Conservation (phyloP, 108 stramenopile genomes). For the Cyclostephanos tholiformis region DNA sequence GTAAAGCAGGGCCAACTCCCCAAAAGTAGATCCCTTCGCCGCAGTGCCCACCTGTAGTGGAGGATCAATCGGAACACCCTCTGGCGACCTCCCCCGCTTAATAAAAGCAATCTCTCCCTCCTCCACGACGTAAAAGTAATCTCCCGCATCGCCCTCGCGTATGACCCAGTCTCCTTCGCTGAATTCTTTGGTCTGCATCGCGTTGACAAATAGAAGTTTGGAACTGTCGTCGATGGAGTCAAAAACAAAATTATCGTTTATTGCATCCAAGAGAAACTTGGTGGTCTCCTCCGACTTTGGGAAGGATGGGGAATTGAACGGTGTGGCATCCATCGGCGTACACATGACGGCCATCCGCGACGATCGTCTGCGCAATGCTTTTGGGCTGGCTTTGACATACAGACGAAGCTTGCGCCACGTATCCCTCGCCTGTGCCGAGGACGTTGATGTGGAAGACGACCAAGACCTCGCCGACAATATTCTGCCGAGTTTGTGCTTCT, state of each 20-base stretch:
- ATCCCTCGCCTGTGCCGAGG: background rate
- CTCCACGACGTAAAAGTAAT: conserved; percentile 79
- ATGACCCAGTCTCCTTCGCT: conserved; percentile 67
- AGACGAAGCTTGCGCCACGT: background rate
- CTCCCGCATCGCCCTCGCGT: conserved; percentile 84
- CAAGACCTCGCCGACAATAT: no score
- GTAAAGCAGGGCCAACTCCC: conserved; percentile 84
- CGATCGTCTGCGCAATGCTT: background rate
- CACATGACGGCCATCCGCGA: background rate
- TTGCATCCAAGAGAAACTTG: conserved; percentile 50
- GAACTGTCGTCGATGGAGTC: conserved; percentile 47
- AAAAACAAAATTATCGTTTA: conserved; percentile 72
- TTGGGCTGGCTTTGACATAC: background rate
- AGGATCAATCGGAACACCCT: background rate
- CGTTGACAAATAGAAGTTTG: conserved; percentile 47
- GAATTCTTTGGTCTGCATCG: conserved; percentile 52
- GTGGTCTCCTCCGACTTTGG: conserved; percentile 46
- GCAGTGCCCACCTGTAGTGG: conserved; percentile 3
- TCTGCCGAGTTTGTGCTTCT: background rate
- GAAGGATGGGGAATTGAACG: conserved; percentile 15
- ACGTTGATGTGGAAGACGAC: background rate
- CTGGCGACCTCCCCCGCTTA: conserved; percentile 44
- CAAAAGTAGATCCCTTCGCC: conserved; percentile 57
- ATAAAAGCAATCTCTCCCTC: conserved; percentile 57
- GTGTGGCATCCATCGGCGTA: background rate